These are phyloP conservation scores for Dioscorea alata DNA, from an alignment of 106 monocot genomes.

Conservation along the genomic window DNA sequence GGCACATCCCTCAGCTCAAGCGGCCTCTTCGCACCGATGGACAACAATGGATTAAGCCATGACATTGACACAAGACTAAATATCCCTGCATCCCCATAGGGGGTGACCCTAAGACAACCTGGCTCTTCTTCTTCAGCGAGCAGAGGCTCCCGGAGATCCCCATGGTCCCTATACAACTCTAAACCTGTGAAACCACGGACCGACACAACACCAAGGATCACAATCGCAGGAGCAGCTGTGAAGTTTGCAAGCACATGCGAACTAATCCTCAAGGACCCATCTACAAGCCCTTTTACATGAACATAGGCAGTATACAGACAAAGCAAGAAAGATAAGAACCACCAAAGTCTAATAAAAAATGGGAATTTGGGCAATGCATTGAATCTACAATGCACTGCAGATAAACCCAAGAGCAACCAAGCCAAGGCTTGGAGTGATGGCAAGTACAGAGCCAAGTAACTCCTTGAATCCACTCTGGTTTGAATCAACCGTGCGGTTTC, in stretches of 20 bases:
- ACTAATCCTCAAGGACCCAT: constrained; percentile 8
- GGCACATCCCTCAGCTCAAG: constrained; percentile 88
- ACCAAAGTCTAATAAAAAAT: constrained; percentile 51
- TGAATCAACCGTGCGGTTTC: constrained; percentile 23
- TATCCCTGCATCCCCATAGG: constrained; percentile 71
- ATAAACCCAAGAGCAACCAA: constrained; percentile 36
- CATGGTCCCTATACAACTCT: constrained; percentile 16
- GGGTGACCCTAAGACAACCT: constrained; percentile 68
- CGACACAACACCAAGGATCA: constrained; percentile 47
- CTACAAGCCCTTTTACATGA: constrained; percentile 31
- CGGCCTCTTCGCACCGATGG: constrained; percentile 66
- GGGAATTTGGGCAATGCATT: constrained; percentile 34
- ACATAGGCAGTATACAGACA: constrained; percentile 34
- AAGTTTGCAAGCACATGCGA: constrained; percentile 51
- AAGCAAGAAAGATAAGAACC: constrained; percentile 43
- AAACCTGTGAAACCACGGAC: constrained; percentile 47
- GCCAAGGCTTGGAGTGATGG: constrained; percentile 44
- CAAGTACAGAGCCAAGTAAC: constrained; percentile 28
- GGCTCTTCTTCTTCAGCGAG: constrained; percentile 52
- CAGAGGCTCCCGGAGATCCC: constrained; percentile 36
- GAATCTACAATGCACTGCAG: constrained; percentile 24
- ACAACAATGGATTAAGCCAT: constrained; percentile 68
- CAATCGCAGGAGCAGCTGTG: constrained; percentile 38
- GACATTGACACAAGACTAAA: constrained; percentile 55
- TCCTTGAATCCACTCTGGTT: background rate